Base-by-base conservation (phyloP, 2,329 filamentous ascomycete genomes). In the Polychaeton citri region DNA sequence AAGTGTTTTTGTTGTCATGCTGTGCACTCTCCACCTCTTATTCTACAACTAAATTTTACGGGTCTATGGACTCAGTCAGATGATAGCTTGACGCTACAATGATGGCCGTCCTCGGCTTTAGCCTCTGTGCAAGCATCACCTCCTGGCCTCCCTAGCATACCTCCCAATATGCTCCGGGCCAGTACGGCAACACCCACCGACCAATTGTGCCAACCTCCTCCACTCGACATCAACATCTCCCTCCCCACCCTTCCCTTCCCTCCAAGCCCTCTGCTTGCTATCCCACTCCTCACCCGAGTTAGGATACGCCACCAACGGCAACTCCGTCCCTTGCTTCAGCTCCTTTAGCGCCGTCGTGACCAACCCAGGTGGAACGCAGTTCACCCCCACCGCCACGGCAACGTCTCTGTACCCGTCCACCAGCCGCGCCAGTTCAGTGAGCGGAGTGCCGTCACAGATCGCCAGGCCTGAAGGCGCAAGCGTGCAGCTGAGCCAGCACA, bases 271-370 rank as follows among this genome's bases (percentile, higher is more conserved):
- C 8, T 47, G 57, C 35, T 46, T 47, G 4, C 63, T 61, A 48
- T 67, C 59, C 56, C 60, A 68, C 18, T 48, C 47, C 46, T 68
- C 65, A 2, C 65, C 65, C 3, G 62, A 65, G 34, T 68, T 68
- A 1, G 64, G 62, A 47, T 67, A 68, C 13, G 53, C 47, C 12
- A 62, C 41, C 28, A 64, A 40, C 7, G 57, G 53, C 33, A 57
- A 52, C 19, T 45, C 43, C 15, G 60, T 56, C 30, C 13, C 30
- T 9, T 10, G 3, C 10, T 16, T 4, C 18, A 52, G 33, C 12
- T 43, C 44, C 32, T 50, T 39, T 26, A 66, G 38, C 4, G 59
- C 58, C 9, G 39, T 50, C 1, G 55, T 38, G 2, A 52, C 59
- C 4, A 59, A 33, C 24, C 52, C 46, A 30, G 59, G 49, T 0